phyloP scores from a whole-genome alignment of 2,329 filamentous ascomycete species.

The Claviceps sp. region DNA sequence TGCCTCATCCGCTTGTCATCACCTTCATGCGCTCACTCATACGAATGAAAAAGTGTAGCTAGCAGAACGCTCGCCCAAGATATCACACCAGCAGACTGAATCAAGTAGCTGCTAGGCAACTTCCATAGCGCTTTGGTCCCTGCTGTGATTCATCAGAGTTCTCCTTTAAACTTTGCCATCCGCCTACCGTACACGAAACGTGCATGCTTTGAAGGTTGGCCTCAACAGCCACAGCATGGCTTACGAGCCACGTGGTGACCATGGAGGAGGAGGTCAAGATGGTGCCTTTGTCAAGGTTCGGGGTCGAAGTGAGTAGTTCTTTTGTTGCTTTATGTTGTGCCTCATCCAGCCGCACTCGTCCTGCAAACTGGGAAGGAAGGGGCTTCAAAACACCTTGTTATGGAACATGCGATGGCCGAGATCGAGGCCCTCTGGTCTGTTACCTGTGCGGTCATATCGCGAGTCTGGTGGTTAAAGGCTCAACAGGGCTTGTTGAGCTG shows the following conservation, averaged over 20 bases:
- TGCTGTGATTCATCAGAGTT: background rate
- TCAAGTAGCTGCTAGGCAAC: background rate
- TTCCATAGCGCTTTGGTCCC: background rate
- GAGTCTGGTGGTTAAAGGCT: background rate
- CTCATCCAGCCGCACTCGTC: background rate
- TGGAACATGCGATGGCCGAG: background rate
- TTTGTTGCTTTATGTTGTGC: conserved; percentile 1
- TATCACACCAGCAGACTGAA: background rate
- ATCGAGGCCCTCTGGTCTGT: background rate
- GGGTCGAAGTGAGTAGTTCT: conserved; percentile 33
- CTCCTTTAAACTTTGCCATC: background rate
- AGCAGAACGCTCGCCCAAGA: background rate
- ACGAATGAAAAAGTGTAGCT: background rate
- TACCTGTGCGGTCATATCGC: background rate
- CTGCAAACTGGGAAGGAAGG: background rate
- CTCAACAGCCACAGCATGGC: conserved; percentile 25
- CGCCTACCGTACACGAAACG: background rate
- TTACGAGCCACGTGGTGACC: conserved; percentile 40
- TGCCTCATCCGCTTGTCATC: background rate
- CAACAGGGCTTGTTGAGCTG: background rate
- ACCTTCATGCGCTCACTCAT: background rate
- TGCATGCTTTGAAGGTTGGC: conserved; percentile 3
- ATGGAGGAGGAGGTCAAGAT: conserved; percentile 29
- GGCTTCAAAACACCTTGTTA: background rate
- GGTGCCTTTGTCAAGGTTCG: conserved; percentile 34